Percentiles rank a stretch among this genome's conserved stretches.
phyloP scores from a whole-genome alignment of 345 rosid species.

The Moringa oleifera region DNA sequence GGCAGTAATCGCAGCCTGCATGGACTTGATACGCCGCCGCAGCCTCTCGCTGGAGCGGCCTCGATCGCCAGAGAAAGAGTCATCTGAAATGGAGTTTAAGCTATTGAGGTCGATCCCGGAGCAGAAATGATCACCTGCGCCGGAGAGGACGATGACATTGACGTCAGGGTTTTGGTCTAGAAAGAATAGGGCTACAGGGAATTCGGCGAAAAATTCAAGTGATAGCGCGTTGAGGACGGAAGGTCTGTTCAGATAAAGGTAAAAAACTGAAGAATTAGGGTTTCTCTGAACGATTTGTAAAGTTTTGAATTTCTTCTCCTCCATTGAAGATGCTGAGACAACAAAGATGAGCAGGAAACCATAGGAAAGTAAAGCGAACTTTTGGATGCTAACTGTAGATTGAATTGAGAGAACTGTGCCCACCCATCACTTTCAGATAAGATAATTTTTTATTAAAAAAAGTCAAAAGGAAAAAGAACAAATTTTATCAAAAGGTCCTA shows the following conservation, averaged over 20 bases:
- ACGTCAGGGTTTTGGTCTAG: slow-evolving; percentile 64
- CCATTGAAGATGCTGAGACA: not conserved
- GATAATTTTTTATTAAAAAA: too few relatives aligned
- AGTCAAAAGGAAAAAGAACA: not conserved
- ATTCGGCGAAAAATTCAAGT: slow-evolving; percentile 56
- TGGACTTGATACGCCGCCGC: slow-evolving; percentile 46
- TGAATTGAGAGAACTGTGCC: too few relatives aligned
- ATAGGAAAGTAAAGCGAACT: not conserved
- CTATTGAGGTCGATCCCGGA: slow-evolving; percentile 65
- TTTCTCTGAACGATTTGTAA: slow-evolving; percentile 33
- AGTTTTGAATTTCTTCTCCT: slow-evolving; percentile 40
- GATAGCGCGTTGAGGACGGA: slow-evolving; percentile 57
- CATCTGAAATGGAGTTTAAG: slow-evolving; percentile 18
- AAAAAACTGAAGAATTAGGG: slow-evolving; percentile 42
- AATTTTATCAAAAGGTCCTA: slow-evolving; percentile 43
- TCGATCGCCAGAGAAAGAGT: slow-evolving; percentile 29
- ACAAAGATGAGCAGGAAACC: not conserved
- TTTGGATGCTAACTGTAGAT: not conserved
- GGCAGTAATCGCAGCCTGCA: slow-evolving; percentile 73
- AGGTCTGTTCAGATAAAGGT: slow-evolving; percentile 59
- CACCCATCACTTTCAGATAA: too few relatives aligned
- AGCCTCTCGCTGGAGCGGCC: slow-evolving; percentile 48
- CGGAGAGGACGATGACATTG: slow-evolving; percentile 50
- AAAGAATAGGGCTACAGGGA: slow-evolving; percentile 49
- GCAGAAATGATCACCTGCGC: slow-evolving; percentile 73